Evolutionary conservation across 129 eudicot genomes (phyloP), one percentile per base, ranked within the genome.

Genomic region (Heracleum sosnowskyi): DNA sequence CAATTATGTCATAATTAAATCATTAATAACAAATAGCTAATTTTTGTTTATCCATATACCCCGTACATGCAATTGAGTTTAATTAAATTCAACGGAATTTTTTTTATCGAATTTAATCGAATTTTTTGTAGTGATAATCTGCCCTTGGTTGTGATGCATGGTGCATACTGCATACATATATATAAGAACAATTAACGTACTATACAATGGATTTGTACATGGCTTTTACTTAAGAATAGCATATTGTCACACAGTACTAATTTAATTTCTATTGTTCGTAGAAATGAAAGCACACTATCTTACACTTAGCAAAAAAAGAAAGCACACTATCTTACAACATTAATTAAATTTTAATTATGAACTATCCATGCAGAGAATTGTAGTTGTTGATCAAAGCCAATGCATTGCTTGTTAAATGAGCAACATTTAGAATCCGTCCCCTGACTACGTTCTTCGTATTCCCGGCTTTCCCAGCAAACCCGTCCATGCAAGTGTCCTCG

Each of bases 391-490:
- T 47, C 76, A 88, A 79, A 57, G 87, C 83, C 86, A 86, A 75
- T 9, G 89, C 88, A 79, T 85, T 86, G 78, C 92, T 88, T 18
- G 89, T 88, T 64, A 88, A 53, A 49, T 88, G 92, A 1, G 81
- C 82, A 63, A 83, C 84, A 24, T 81, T 77, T 73, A 83, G 7
- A 36, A 88, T 81, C 37, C 55, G 35, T 37, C 60, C 81, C 34
- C 89, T 79, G 26, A 85, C 84, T 4, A 76, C 80, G 53, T 35
- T 76, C 80, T 83, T 81, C 11, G 63, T 70, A 11, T 77, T 76
- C 68, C 77, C 77, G 2, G 68, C 41, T 45, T 57, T 75, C 7
- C 80, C 89, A 7, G 77, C 34, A 74, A 88, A 83, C 20, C 91
- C 91, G 4, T 88, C 91, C 55, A 31, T 83, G 79, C 89, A 88